phyloP scores from a whole-genome alignment of 805 yeast species.

The Hanseniaspora meyeri region DNA sequence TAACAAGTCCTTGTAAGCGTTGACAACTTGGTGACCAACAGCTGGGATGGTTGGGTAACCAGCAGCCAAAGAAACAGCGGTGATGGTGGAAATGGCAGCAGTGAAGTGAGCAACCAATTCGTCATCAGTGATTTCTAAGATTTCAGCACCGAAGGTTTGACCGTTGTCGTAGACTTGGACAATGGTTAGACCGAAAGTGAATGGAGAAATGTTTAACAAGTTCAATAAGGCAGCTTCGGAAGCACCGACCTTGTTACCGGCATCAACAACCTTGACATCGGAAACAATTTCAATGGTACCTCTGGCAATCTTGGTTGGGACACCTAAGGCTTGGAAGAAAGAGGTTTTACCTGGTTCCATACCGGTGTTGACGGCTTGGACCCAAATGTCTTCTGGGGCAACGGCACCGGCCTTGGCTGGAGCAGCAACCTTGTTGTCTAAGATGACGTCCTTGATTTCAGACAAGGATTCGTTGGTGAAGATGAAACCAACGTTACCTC shows the following conservation, averaged over 20 bases:
- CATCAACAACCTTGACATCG: conserved; percentile 89
- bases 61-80: conserved; percentile 92
- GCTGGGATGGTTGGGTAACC: conserved; percentile 99
- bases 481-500: conserved; percentile 98
- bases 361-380: conserved; percentile 99
- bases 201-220: conserved; percentile 99
- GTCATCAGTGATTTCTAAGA: conserved; percentile 97
- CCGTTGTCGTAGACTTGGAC: conserved; percentile 98
- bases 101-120: conserved; percentile 88
- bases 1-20: conserved; percentile 97
- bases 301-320: conserved; percentile 99
- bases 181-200: conserved; percentile 95
- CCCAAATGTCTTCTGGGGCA: conserved; percentile 95
- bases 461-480: conserved; percentile 96
- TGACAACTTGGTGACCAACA: conserved; percentile 95
- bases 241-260: conserved; percentile 86
- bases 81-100: conserved; percentile 83
- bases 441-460: conserved; percentile 75
- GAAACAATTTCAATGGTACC: conserved; percentile 99
- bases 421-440: conserved; percentile 95
- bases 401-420: conserved; percentile 99
- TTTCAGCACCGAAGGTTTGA: conserved; percentile 90
- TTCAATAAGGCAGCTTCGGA: conserved; percentile 97
- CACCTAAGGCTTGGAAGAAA: conserved; percentile 99
- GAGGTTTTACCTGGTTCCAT: conserved; percentile 99